Evolutionary conservation across 1,139 yeast species (phyloP), one percentile per base, ranked within the genome.

Genomic region (Hemisphaericaspora subhashii): DNA sequence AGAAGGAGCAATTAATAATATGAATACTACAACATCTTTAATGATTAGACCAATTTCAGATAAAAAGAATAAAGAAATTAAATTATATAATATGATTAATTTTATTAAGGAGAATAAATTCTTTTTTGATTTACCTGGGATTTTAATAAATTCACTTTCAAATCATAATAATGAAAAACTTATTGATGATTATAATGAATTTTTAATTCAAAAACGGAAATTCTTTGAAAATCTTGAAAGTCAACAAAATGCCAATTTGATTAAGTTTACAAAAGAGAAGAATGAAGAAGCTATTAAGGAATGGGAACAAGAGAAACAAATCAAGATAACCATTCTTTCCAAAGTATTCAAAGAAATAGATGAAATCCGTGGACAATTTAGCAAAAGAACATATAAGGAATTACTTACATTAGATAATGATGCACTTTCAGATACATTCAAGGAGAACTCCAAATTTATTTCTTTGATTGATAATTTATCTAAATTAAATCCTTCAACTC

Each of bases 21-120:
- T 81, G 30, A 74, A 76, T 39, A 65, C 74, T 33, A 73, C 79
- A n/a, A 83, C 90, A 0, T 72, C 87, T 1, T 67, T 82, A 45
- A 68, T 84, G 57, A 75, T 88, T 46, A 79, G 89, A 45, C 98
- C 98, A 0, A 79, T 90, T 5, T 62, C 83, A 39, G 84, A 83
- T 37, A 79, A 80, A 40, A 75, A 79, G 42, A 64, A 71, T 8
- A 81, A 79, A 50, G 86, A 85, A 46, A 65, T 68, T 16, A 80
- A 83, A 46, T 69, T 86, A 37, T 65, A 70, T 36, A 72, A 72
- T 26, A 77, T 95, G 12, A 68, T 86, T 41, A 77, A 76, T 21
- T 77, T 86, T 43, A 71, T 89, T 15, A 81, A 81, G 36, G 68
- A 72, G 32, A 79, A 88, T 57, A 73, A 72, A 39, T 74, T 74